Base-by-base conservation (phyloP, 2,329 filamentous ascomycete genomes). In the Hymenotorrendiella dingleyae region DNA sequence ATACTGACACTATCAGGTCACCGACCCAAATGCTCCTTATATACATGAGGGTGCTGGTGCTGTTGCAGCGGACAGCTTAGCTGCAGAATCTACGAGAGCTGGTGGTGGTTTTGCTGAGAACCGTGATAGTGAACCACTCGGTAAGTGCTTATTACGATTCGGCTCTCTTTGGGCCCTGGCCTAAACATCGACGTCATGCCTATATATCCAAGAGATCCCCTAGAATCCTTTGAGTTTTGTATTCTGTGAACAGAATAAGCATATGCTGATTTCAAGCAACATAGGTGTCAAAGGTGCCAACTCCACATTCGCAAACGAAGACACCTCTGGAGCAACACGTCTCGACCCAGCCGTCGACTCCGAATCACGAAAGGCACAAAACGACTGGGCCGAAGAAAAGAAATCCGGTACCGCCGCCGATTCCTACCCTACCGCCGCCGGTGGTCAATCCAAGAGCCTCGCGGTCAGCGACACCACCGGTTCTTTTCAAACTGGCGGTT, bases 11-110 rank as follows among this genome's bases (percentile, higher is more conserved):
- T 20, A 4, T n/a, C 40, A 78, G 69, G 73, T 76, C 47, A 64
- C 64, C 14, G 63, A 64, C 33, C 68, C 71, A 42, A 63, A 74
- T 35, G 69, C 76, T 33, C 73, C 77, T 21, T 43, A 57, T 1
- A 56, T 71, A 45, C 61, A 67, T 12, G 86, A 93, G 62, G 67
- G 72, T 11, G 68, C 82, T 4, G 87, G 87, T 40, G 56, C 70
- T 20, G 72, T 91, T 1, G 66, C 74, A 33, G 68, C 73, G 11
- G 84, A 84, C 64, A 91, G 85, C 6, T 78, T 94, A 4, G 87
- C 87, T 9, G 82, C 79, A 45, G 82, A 91, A 57, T 93, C 86
- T 0, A 65, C 78, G 46, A 66, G 70, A 35, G 53, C 67, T 17
- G 72, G 72, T 44, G 85, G 84, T 50, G 67, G 62, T 10, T 87